These are phyloP conservation scores for Aspergillus bombycis DNA, from an alignment of 2,329 filamentous ascomycete species.

Conservation along the genomic window DNA sequence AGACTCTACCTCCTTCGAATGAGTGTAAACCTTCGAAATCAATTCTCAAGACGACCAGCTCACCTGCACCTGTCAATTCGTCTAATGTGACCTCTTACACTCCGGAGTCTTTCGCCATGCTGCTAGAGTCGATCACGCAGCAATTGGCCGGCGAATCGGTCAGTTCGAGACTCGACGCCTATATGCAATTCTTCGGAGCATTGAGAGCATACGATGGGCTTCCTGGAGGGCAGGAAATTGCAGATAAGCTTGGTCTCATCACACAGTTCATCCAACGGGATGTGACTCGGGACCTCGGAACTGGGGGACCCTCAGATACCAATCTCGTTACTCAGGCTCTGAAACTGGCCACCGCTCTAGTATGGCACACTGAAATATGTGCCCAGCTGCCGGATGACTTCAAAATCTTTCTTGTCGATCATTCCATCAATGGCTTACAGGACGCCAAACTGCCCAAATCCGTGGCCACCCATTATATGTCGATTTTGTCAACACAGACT, in stretches of 20 bases:
- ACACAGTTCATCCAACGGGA: conserved; percentile 85
- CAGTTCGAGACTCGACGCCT: conserved; percentile 78
- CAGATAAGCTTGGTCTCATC: conserved; percentile 75
- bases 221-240: conserved; percentile 72
- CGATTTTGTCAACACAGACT: conserved; percentile 77
- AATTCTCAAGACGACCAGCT: conserved; percentile 74
- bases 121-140: conserved; percentile 82
- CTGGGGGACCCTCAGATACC: conserved; percentile 60
- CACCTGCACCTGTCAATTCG: conserved; percentile 45
- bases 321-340: conserved; percentile 77
- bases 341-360: conserved; percentile 74
- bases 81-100: conserved; percentile 50
- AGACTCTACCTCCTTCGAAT: conserved; percentile 51
- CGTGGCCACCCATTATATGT: conserved; percentile 76
- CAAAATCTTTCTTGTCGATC: conserved; percentile 76
- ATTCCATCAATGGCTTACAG: conserved; percentile 73
- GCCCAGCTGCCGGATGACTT: conserved; percentile 77
- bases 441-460: conserved; percentile 73
- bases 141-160: conserved; percentile 77
- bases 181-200: conserved; percentile 74
- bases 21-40: conserved; percentile 65
- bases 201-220: conserved; percentile 81
- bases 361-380: conserved; percentile 73
- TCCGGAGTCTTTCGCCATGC: conserved; percentile 68
- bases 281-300: conserved; percentile 64